Conservation (phyloP, 2,329 filamentous ascomycete species). For the Cyclaneusma minus region DNA sequence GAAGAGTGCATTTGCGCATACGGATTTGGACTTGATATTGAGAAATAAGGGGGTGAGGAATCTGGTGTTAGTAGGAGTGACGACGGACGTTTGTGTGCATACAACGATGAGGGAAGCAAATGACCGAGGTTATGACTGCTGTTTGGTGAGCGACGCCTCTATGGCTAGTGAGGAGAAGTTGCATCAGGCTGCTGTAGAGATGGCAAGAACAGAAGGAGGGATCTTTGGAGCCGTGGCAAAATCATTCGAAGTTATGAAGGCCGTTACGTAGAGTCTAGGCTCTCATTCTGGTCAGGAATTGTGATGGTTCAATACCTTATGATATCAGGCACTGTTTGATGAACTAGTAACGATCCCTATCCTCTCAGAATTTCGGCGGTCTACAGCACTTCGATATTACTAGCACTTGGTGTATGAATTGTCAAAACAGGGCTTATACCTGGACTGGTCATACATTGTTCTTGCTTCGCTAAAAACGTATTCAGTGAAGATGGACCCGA, state of each 20-base stretch:
- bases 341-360: too few relatives aligned
- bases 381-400: too few relatives aligned
- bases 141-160: constrained; percentile 17
- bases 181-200: constrained; percentile 16
- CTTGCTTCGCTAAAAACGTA: too few relatives aligned
- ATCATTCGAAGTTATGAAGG: not conserved
- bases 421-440: too few relatives aligned
- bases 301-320: too few relatives aligned
- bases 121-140: constrained; percentile 18
- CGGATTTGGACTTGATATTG: constrained; percentile 19
- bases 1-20: constrained; percentile 22
- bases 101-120: constrained; percentile 21
- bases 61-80: constrained; percentile 19
- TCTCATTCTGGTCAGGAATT: too few relatives aligned
- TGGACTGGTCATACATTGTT: too few relatives aligned
- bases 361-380: too few relatives aligned
- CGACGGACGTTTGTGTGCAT: constrained; percentile 21
- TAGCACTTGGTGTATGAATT: too few relatives aligned
- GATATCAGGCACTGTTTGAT: too few relatives aligned
- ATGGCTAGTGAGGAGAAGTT: constrained; percentile 15
- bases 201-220: constrained; percentile 18
- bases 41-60: constrained; percentile 18
- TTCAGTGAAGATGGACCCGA: too few relatives aligned
- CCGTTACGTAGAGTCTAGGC: too few relatives aligned
- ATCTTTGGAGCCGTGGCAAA: constrained; percentile 20